These are phyloP conservation scores for Volvox africanus DNA, from an alignment of 139 green algal genomes.

Conservation along the genomic window DNA sequence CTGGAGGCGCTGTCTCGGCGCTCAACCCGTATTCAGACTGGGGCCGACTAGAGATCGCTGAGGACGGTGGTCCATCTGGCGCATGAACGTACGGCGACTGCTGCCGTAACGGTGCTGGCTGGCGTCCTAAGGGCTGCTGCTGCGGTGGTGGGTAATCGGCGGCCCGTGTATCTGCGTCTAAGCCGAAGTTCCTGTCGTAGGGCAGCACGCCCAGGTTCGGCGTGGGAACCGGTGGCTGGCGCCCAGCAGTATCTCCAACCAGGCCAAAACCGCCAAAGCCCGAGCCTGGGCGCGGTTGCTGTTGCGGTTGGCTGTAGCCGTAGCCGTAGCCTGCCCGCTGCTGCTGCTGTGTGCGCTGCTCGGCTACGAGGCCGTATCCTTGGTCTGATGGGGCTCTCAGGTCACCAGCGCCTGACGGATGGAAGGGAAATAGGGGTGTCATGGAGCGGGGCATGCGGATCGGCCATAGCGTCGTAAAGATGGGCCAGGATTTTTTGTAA, in stretches of 20 bases:
- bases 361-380: neutral
- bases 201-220: neutral
- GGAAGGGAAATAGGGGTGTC: neutral
- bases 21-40: conserved; percentile 10
- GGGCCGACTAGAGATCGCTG: neutral
- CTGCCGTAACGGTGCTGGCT: neutral
- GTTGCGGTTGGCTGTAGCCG: neutral
- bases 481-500: too few relatives aligned
- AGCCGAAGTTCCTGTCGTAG: neutral
- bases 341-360: neutral
- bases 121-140: neutral
- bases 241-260: neutral
- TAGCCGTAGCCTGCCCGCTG: neutral
- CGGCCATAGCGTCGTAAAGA: too few relatives aligned
- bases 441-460: neutral
- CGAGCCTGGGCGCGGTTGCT: neutral
- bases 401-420: neutral
- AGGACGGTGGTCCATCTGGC: neutral
- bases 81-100: conserved; percentile 6
- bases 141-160: neutral
- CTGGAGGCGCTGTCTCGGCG: neutral
- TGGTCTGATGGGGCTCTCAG: neutral
- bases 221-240: neutral
- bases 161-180: neutral
- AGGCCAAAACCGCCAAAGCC: conserved; percentile 22